Evolutionary conservation across 345 rosid species (phyloP), one percentile per base, ranked within the genome.

Genomic region (Nasturtium officinale): DNA sequence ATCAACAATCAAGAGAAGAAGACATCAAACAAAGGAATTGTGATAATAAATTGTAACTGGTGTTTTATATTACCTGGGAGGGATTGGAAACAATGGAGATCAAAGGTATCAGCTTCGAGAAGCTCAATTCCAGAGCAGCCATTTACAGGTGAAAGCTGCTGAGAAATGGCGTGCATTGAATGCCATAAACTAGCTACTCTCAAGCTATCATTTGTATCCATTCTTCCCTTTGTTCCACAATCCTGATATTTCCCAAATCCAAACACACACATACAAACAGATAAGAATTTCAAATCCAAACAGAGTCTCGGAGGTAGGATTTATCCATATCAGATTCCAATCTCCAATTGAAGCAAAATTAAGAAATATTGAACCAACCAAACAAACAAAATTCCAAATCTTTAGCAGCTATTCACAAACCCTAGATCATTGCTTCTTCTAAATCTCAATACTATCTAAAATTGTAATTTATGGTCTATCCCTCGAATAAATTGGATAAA

Each of bases 131-230:
- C 99, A n/a, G 85, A 68, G 78, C 99, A 91, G 5, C 96, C 97
- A 57, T 84, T 66, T 7, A 82, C 85, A 9, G 99, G 99, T 20
- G 99, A 95, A 59, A 95, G 79, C 83, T 95, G 99, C 82, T 95
- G 99, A 40, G 99, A 95, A 74, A 95, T 95, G 48, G 99, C 99
- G 78, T 95, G 97, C 99, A 95, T 95, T 8, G 97, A 95, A 75
- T 95, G 97, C 99, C 96, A 91, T 67, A 95, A 81, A 85, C 97
- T 89, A n/a, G 99, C 99, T 82, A 95, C 96, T 74, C 99, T 76
- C 82, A 95, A 81, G 83, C 96, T 91, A 76, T 95, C 97, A 81
- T 95, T 95, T 11, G 99, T 91, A 74, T 95, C 97, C 99, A 95
- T 95, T 47, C 96, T 82, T 66, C 98, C 96, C 52, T 89, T 78